Evolutionary conservation across 1,284 basidiomycete species (phyloP), one percentile per base, ranked within the genome.

Genomic region (Sporisorium iseilematis-ciliati): DNA sequence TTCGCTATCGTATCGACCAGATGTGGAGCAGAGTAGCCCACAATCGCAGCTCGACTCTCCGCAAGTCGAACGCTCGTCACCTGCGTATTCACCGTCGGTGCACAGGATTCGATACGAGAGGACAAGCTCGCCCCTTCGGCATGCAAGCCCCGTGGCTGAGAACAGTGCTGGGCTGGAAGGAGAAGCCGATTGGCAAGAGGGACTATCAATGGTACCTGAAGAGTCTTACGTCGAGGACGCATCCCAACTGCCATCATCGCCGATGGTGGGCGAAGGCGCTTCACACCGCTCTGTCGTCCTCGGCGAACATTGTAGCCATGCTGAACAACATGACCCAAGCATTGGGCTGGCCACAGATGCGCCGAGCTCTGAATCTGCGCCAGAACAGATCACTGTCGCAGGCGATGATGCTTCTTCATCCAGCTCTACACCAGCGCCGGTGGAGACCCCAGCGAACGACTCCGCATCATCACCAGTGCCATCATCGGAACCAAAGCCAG

Each of bases 171-270:
- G 12, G 25, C 14, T 12, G 21, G 10, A 18, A 31, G 51, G 38
- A 4, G 7, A 45, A 7, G 26, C 25, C 3, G 55, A 49, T 0
- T 71, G 68, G 68, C 62, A 65, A 20, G 68, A 65, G 33, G 68
- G 68, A 7, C 57, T 71, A 5, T 71, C 68, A 3, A 58, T 65
- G 62, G 68, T 71, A 0, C 62, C 62, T 3, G 68, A 71, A 49
- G 62, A 71, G 46, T 71, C 68, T 0, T 65, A 65, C 16, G 43
- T 65, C 5, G 62, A 61, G 45, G 68, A 65, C 7, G 49, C 46
- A 14, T 62, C 58, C 2, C 58, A 51, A 18, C 23, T 65, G 16
- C 45, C 54, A 6, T 26, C 49, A 1, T 65, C 54, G n/a, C 62
- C 57, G 4, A 31, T 40, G 3, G 41, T 14, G 21, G 31, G 25